These are phyloP conservation scores for Erythrophleum fordii DNA, from an alignment of 306 rosid genomes.

Conservation along the genomic window DNA sequence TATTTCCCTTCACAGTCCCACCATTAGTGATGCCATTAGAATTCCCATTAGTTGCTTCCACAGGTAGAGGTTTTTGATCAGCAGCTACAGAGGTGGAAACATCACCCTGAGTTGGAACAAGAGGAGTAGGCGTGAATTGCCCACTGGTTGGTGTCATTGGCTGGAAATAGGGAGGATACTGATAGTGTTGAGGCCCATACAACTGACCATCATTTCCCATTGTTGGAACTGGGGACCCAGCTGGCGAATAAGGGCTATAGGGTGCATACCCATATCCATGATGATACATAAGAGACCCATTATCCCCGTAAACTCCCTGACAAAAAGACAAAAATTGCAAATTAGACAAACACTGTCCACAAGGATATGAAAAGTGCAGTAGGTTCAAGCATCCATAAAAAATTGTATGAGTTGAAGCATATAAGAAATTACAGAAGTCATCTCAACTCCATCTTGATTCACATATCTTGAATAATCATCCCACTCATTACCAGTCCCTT, in stretches of 20 bases:
- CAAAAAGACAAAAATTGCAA: neutral
- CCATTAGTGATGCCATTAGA: conserved; percentile 60
- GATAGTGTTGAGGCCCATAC: conserved; percentile 95
- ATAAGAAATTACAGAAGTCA: conserved; percentile 67
- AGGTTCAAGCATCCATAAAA: neutral
- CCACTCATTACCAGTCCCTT: conserved; percentile 75
- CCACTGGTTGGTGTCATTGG: conserved; percentile 83
- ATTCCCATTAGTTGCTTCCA: conserved; percentile 69
- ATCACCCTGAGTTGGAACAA: conserved; percentile 65
- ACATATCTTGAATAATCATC: conserved; percentile 79
- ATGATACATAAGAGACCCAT: conserved; percentile 83
- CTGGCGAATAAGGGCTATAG: conserved; percentile 88
- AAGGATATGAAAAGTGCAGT: neutral
- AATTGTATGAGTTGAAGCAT: neutral
- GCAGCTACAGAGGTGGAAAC: conserved; percentile 66
- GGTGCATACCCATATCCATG: conserved; percentile 92
- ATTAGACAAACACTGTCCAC: neutral
- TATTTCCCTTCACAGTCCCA: conserved; percentile 61
- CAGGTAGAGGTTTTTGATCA: conserved; percentile 76
- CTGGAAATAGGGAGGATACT: conserved; percentile 92
- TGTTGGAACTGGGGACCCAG: conserved; percentile 93
- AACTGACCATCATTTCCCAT: conserved; percentile 93
- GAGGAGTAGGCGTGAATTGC: conserved; percentile 56
- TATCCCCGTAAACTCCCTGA: conserved; percentile 93
- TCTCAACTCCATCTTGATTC: conserved; percentile 83